Evolutionary conservation across 225 moss, liverwort and hornwort species (phyloP), one percentile per base, ranked within the genome.

Genomic region (Asterella californica): DNA sequence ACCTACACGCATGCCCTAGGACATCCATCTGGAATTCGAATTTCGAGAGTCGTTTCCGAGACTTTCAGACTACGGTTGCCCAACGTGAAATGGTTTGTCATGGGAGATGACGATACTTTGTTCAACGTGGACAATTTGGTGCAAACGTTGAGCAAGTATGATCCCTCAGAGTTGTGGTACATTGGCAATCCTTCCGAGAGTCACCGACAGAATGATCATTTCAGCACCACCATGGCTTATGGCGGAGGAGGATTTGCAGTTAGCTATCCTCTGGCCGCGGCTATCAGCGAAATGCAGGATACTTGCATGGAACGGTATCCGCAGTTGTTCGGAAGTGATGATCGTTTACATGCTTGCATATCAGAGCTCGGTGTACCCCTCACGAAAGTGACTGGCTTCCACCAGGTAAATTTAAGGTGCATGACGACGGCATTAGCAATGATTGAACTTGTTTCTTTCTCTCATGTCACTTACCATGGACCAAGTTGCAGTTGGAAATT

Each of bases 181-280:
- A 88, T 97, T 61, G 97, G 97, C 15, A 92, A 90, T 81, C 89
- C 87, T 19, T 97, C 97, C 0, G 97, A 97, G 84, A 97, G 97
- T 77, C 93, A 94, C 61, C 77, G 82, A 0, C 94, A 97, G 83
- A 93, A 97, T 65, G 84, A 81, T 22, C 86, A 91, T 76, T 97
- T 97, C 82, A 94, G 94, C 76, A 85, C 85, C 47, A 84, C 72
- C 49, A 97, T 97, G 97, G 97, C 94, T 2, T 97, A 89, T 72
- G 97, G 97, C 12, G 97, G 97, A 36, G 97, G 97, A 70, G 97
- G 97, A n/a, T 92, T 97, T 59, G 97, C 97, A 3, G 89, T 97
- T 9, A 97, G 97, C 74, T 93, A 94, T 34, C 92, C 97, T 15
- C 74, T 97, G 81, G 97, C 97, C 29, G 87, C 82, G 47, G 91